Percentiles rank a stretch among this genome's conserved stretches.
phyloP scores from a whole-genome alignment of 768 basidiomycete species.

The Leucosporidium creatinivorum region DNA sequence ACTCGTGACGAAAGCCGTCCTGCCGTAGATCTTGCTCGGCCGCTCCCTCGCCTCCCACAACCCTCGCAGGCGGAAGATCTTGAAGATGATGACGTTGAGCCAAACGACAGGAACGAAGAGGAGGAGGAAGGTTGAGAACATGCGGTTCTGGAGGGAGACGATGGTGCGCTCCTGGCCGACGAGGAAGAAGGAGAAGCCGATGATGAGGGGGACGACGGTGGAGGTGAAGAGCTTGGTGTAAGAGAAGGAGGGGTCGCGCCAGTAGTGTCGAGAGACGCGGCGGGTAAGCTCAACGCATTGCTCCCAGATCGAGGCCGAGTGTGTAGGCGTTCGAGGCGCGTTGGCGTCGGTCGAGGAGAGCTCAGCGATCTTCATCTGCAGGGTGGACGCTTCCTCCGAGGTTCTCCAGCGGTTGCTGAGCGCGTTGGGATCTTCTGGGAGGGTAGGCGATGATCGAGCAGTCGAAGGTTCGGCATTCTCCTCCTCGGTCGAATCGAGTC shows the following conservation, averaged over 20 bases:
- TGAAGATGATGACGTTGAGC: slow-evolving; percentile 52
- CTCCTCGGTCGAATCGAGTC: slow-evolving; percentile 14
- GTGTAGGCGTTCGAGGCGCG: slow-evolving; percentile 14
- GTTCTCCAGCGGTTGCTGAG: slow-evolving; percentile 15
- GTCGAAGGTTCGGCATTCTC: slow-evolving; percentile 9
- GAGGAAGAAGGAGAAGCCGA: slow-evolving; percentile 36
- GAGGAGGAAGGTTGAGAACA: slow-evolving; percentile 34
- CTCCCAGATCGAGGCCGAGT: slow-evolving; percentile 36
- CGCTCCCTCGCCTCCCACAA: slow-evolving; percentile 63
- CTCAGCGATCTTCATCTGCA: slow-evolving; percentile 37
- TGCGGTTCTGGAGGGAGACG: slow-evolving; percentile 17
- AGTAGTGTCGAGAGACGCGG: slow-evolving; percentile 44
- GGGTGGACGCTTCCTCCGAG: slow-evolving; percentile 31
- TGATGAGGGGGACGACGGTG: slow-evolving; percentile 32
- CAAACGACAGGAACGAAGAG: slow-evolving; percentile 49
- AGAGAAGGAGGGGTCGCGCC: slow-evolving; percentile 45
- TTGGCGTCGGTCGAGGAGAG: slow-evolving; percentile 25
- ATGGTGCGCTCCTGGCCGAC: slow-evolving; percentile 18
- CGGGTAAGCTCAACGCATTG: slow-evolving; percentile 31
- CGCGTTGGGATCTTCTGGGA: too few relatives aligned
- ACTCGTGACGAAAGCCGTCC: slow-evolving; percentile 43
- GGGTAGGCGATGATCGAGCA: too few relatives aligned
- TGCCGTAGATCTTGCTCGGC: slow-evolving; percentile 58
- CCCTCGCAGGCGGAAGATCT: slow-evolving; percentile 52
- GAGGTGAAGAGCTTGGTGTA: slow-evolving; percentile 42